Evolutionary conservation across 495 filamentous ascomycete species (phyloP), one percentile per base, ranked within the genome.

Genomic region (Neurospora sp.): DNA sequence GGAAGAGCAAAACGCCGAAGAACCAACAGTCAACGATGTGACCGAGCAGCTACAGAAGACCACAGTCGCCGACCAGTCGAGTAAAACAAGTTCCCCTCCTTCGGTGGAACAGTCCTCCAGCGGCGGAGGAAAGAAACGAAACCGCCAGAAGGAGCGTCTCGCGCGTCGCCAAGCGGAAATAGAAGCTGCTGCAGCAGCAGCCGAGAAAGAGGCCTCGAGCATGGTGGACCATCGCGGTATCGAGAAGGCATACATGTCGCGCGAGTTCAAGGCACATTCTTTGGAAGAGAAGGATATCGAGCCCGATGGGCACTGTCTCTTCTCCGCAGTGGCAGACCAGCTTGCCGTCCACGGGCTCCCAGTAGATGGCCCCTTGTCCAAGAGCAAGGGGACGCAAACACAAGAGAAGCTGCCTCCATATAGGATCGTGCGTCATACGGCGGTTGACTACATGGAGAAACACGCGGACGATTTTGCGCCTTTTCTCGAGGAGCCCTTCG

Each of bases 281-380:
- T 84, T 98, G 40, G 86, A 83, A 27, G 94, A 98, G 84, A 86
- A 92, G 71, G 89, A 92, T 72, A 93, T 98, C 38, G 88, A 86
- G 20, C 94, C 96, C 1, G 95, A 99, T 78, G 96, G 96, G 0
- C 96, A 99, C 79, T 99, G 96, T 80, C 85, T 99, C n/a, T 99
- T 97, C 83, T 91, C 93, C 8, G 94, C 96, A 2, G 86, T 99
- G 60, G 95, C 95, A 49, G 93, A 94, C 79, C 94, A 97, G 82
- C 84, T 98, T 49, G 80, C 79, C 39, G 80, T 82, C 37, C 73
- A 82, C 14, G 83, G 81, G 5, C 77, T 90, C 12, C 77, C 82
- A 2, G 72, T 86, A 0, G 69, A 69, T 77, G 37, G 78, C 3
- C 27, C 27, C 0, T 66, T 66, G 27, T 66, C 54, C 12, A 35